Evolutionary conservation across 2,329 filamentous ascomycete genomes (phyloP).

Genomic region (Paraphaeosphaeria sporulosa): DNA sequence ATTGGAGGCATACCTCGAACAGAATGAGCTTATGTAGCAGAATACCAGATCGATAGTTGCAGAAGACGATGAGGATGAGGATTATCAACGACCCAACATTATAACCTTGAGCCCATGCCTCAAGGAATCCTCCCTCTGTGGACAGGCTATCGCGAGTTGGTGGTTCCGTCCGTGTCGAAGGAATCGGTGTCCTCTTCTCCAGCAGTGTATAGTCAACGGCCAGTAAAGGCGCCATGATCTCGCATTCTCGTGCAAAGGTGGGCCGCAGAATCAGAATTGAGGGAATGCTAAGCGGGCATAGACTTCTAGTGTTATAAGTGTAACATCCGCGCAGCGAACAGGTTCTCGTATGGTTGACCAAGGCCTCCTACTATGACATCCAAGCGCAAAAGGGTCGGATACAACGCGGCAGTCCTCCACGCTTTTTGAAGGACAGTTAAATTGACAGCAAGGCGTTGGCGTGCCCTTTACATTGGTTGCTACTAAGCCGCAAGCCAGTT

Average conservation of each 20-base stretch:
- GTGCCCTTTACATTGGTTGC: background rate
- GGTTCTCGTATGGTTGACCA: background rate
- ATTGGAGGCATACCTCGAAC: slow-evolving; percentile 33
- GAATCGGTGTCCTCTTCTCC: slow-evolving; percentile 27
- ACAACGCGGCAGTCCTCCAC: background rate
- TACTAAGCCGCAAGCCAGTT: background rate
- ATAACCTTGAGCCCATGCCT: slow-evolving; percentile 48
- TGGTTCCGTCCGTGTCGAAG: slow-evolving; percentile 35
- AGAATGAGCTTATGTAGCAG: slow-evolving; percentile 46
- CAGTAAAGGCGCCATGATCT: slow-evolving; percentile 2
- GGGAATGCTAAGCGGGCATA: slow-evolving; percentile 1
- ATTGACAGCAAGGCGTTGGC: background rate
- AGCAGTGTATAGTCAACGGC: slow-evolving; percentile 11
- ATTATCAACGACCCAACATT: slow-evolving; percentile 45
- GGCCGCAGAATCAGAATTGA: background rate
- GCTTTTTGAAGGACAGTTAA: background rate
- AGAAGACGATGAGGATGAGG: slow-evolving; percentile 46
- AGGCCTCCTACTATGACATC: background rate
- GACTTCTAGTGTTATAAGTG: background rate
- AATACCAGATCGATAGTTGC: slow-evolving; percentile 45
- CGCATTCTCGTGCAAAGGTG: background rate
- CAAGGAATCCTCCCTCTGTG: slow-evolving; percentile 39
- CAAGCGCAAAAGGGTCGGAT: background rate
- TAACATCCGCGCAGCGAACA: background rate
- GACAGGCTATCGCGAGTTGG: slow-evolving; percentile 37